phyloP scores from a whole-genome alignment of 495 filamentous ascomycete genomes.

The Podospora australis region DNA sequence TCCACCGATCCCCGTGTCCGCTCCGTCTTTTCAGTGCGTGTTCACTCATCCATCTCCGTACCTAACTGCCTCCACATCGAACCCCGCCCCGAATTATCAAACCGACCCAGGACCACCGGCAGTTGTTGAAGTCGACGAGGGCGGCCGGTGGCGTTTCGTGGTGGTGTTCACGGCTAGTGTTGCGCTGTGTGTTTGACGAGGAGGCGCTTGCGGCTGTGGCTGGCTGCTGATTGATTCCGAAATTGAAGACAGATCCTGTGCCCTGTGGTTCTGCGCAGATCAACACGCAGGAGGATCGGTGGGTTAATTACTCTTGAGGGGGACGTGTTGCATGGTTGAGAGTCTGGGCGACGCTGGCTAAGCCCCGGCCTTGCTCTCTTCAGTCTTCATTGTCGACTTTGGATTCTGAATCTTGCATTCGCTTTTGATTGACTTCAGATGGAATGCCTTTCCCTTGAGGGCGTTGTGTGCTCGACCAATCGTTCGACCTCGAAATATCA shows the following conservation, averaged over 20 bases:
- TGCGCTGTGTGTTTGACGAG: too few relatives aligned
- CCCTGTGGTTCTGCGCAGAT: too few relatives aligned
- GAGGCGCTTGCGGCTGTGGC: too few relatives aligned
- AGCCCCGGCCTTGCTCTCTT: conserved; percentile 10
- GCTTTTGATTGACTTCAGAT: conserved; percentile 8
- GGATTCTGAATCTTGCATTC: too few relatives aligned
- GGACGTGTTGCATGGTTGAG: conserved; percentile 13
- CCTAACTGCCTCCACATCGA: conserved; percentile 4
- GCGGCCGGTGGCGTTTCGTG: too few relatives aligned
- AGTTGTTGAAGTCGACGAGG: too few relatives aligned
- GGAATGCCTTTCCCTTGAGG: conserved; percentile 23
- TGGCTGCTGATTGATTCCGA: too few relatives aligned
- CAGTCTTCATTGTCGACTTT: not conserved
- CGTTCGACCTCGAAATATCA: too few relatives aligned
- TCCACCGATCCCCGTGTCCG: not conserved
- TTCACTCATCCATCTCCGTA: not conserved
- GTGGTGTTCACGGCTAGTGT: too few relatives aligned
- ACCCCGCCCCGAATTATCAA: conserved; percentile 3
- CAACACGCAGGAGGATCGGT: not conserved
- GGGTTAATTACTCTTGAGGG: not conserved
- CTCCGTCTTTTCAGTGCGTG: not conserved
- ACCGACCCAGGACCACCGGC: too few relatives aligned
- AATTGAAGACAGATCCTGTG: not conserved
- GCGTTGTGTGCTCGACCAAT: conserved; percentile 10
- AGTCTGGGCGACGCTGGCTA: conserved; percentile 15